phyloP scores from a whole-genome alignment of 495 filamentous ascomycete genomes.

The Xylaria telfairii region DNA sequence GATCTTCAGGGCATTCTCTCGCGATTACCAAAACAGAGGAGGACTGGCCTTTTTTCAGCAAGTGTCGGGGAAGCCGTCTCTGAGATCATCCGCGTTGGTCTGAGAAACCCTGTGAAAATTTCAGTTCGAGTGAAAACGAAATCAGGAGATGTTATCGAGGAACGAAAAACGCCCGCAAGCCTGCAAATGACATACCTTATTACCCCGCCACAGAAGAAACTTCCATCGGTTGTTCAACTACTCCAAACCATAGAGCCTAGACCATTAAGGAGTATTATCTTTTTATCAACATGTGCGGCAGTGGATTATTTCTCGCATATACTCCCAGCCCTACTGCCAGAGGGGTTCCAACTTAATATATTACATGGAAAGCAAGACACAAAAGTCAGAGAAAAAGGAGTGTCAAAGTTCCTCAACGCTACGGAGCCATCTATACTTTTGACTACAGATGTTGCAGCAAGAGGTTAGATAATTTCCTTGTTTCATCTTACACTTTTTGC shows the following conservation, averaged over 20 bases:
- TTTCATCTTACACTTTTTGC: neutral
- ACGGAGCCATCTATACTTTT: conserved; percentile 78
- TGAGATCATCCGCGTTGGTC: conserved; percentile 87
- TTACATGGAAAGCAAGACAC: conserved; percentile 90
- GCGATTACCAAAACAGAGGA: conserved; percentile 86
- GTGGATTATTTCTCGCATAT: conserved; percentile 90
- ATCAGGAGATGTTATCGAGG: conserved; percentile 71
- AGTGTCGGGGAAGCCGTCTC: conserved; percentile 90
- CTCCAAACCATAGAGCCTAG: conserved; percentile 70
- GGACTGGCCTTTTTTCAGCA: conserved; percentile 93
- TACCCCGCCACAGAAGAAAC: conserved; percentile 74
- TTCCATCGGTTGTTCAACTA: conserved; percentile 73
- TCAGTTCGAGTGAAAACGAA: conserved; percentile 82
- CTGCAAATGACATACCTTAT: conserved; percentile 90
- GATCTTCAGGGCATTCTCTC: conserved; percentile 85
- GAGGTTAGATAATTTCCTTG: conserved; percentile 24
- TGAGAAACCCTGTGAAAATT: conserved; percentile 93
- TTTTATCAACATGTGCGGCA: conserved; percentile 91
- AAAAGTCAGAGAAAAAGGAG: conserved; percentile 81
- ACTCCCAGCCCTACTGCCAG: conserved; percentile 67
- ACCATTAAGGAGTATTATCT: conserved; percentile 88
- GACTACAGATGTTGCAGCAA: conserved; percentile 75
- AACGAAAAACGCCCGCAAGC: conserved; percentile 84
- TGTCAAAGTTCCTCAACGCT: conserved; percentile 73
- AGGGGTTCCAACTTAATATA: conserved; percentile 72